Base-by-base conservation (phyloP, 805 yeast genomes). In the Maudiozyma barnettii region DNA sequence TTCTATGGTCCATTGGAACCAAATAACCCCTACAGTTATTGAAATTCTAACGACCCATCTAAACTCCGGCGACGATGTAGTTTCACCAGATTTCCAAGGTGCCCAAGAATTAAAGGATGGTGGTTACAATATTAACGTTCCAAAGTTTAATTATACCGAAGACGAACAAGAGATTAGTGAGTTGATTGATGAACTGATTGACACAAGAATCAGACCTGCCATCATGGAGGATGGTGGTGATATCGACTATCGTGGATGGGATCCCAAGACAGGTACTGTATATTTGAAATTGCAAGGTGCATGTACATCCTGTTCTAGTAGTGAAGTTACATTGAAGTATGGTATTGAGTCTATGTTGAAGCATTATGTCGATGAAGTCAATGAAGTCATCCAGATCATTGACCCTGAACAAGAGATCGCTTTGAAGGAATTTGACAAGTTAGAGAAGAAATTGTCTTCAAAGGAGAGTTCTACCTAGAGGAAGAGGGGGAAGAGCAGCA, bases 201-300 rank as follows among this genome's bases (percentile, higher is more conserved):
- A 85, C 51, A 93, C 99, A 1, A 80, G 97, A 62, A 90, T 93
- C 45, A 81, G 96, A 60, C 99, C 99, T 1, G 96, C 98, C 1
- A 89, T 93, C 49, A 95, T 89, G 69, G 99, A 93, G 59, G 99
- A 93, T 60, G 99, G 99, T 52, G 99, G 99, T 31, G 98, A 93
- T 61, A 82, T 93, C 51, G 90, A 87, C 57, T 95, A 81, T 64
- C 76, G 85, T 49, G 93, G 87, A 5, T 90, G 86, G 61, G 87
- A 86, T 48, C 88, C 84, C 52, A 86, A 82, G 49, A 75, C 84
- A 0, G 99, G 99, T 1, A 80, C 84, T 13, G 98, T 95, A 6
- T 85, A 79, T 63, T 77, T 93, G 56, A 88, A 85, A 63, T 71
- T 93, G 41, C 90, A 87, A 57, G 99, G 99, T 43, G 98, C 99